phyloP scores from a whole-genome alignment of 1,284 basidiomycete species.

The Sporisorium sorghi region DNA sequence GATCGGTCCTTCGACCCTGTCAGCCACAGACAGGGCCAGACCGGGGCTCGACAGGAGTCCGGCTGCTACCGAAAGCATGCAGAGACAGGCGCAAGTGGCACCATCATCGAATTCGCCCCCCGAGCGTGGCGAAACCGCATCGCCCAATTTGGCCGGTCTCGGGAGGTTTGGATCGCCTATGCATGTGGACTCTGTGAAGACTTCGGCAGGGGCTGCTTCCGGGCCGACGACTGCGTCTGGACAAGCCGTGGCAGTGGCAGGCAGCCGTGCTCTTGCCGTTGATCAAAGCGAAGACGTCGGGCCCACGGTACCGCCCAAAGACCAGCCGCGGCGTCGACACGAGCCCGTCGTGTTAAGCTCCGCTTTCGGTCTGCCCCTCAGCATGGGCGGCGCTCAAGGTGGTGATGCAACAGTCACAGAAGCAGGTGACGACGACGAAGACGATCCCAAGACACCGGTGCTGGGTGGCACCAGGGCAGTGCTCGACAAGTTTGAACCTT shows the following conservation, averaged over 20 bases:
- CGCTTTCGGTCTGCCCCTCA: slow-evolving; percentile 5
- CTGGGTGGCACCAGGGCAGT: slow-evolving; percentile 11
- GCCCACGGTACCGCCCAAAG: slow-evolving; percentile 27
- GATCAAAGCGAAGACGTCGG: slow-evolving; percentile 2
- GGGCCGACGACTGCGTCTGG: neutral
- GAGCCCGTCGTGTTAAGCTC: slow-evolving; percentile 15
- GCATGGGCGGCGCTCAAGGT: neutral
- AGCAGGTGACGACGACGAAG: slow-evolving; percentile 24
- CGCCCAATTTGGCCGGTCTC: neutral
- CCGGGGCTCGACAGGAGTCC: slow-evolving; percentile 11
- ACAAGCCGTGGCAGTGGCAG: neutral
- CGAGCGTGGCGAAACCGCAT: neutral
- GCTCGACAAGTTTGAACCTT: slow-evolving; percentile 19
- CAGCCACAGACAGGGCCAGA: slow-evolving; percentile 17
- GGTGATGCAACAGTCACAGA: neutral
- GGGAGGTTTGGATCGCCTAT: slow-evolving; percentile 13
- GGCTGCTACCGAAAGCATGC: neutral
- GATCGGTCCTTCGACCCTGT: slow-evolving; percentile 10
- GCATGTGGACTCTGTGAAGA: neutral
- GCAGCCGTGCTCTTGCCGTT: neutral
- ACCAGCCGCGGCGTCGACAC: slow-evolving; percentile 23
- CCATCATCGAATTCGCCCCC: neutral
- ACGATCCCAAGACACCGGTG: slow-evolving; percentile 45
- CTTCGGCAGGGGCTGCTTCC: neutral
- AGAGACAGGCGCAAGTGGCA: neutral